Base-by-base conservation (phyloP, 352 stramenopile genomes). In the Pythium periplocum region DNA sequence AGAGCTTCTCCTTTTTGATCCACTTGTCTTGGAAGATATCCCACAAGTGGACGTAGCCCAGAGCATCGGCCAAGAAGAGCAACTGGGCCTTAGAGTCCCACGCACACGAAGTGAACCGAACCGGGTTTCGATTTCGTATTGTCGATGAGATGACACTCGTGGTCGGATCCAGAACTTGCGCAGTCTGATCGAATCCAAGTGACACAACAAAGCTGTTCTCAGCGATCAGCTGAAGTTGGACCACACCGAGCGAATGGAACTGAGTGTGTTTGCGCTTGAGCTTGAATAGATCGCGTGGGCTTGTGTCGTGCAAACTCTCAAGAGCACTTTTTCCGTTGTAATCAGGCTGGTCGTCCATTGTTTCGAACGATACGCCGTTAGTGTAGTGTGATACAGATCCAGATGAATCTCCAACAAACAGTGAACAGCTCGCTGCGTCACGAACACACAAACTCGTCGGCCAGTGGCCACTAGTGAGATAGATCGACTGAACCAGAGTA, bases 131-230 rank as follows among this genome's bases (percentile, higher is more conserved):
- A 35, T 81, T 86, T 5, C 48, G 59, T 12, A 92, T 80, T 11
- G 78, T 87, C 0, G 73, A 66, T 11, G 78, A 83, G 4, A 87
- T 51, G 4, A 55, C 57, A 1, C 78, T 77, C 1, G 74, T 83
- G 49, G 83, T 86, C 4, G 77, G 73, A 50, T 92, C 79, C 9
- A 88, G 69, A 11, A 92, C 41, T 40, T 87, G 77, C 1, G 78
- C 77, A 33, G 86, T 89, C 17, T 88, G 70, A 41, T 92, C 82
- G 49, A 83, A 92, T 5, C 73, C 76, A 10, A 92, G 68, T 1
- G 82, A 89, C 6, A 90, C 76, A 7, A 92, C 66, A 43, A 90
- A 78, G 37, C 75, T 88, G 56, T 78, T 80, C 48, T 86, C 77
- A 6, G 72, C 71, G 10, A 92, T 59, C 33, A 87, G 54, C 46